phyloP scores from a whole-genome alignment of 2,329 filamentous ascomycete genomes.

The Daldinia eschscholtzii region DNA sequence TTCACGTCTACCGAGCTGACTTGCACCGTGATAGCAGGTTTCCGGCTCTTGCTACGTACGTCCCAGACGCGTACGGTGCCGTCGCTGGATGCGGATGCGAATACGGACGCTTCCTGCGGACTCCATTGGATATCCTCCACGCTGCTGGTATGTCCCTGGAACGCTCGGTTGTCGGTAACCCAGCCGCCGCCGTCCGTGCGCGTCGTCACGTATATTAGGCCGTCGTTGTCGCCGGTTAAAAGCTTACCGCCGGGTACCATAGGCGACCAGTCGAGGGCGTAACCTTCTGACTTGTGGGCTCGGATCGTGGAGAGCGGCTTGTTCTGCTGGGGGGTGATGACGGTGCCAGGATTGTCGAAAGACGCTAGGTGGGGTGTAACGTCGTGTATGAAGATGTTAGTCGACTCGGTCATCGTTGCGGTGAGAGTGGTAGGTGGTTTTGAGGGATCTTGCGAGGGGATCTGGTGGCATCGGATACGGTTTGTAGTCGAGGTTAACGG shows the following conservation, averaged over 20 bases:
- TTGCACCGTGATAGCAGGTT: conserved; percentile 87
- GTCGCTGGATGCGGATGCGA: conserved; percentile 93
- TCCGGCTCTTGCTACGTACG: conserved; percentile 87
- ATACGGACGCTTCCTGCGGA: conserved; percentile 91
- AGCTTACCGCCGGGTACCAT: conserved; percentile 84
- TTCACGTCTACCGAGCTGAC: conserved; percentile 91
- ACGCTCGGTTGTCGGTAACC: conserved; percentile 86
- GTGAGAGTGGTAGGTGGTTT: conserved; percentile 84
- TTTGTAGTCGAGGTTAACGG: conserved; percentile 90
- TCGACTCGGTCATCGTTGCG: conserved; percentile 92
- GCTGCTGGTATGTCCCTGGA: conserved; percentile 84
- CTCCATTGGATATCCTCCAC: conserved; percentile 98
- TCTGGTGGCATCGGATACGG: conserved; percentile 89
- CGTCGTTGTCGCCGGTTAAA: conserved; percentile 90
- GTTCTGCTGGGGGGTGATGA: conserved; percentile 84
- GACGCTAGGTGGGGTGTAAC: conserved; percentile 88
- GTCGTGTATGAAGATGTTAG: conserved; percentile 92
- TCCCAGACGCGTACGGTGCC: conserved; percentile 98
- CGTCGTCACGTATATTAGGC: conserved; percentile 89
- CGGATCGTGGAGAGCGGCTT: conserved; percentile 89
- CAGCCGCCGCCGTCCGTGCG: conserved; percentile 89
- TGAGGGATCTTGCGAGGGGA: conserved; percentile 76
- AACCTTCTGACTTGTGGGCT: conserved; percentile 93
- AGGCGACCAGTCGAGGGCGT: conserved; percentile 97
- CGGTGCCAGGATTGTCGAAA: conserved; percentile 89